Conservation (phyloP, 2,329 filamentous ascomycete species). For the Paraphoma chrysanthemicola region DNA sequence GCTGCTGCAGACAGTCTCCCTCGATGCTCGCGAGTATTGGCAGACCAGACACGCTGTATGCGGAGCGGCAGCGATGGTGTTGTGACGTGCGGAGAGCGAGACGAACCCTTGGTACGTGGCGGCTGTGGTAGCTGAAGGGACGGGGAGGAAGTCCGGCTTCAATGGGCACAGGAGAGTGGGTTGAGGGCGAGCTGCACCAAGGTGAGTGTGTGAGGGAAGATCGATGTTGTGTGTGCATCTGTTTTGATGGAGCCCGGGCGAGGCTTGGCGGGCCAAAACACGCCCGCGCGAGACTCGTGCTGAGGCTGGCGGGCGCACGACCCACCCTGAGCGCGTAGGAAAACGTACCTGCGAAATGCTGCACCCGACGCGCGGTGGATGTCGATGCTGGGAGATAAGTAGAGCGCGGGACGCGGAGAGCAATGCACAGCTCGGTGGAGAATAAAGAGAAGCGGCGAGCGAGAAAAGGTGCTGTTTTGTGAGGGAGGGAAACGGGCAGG, state of each 20-base stretch:
- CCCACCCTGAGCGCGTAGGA: conserved; percentile 41
- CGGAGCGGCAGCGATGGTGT: conserved; percentile 42
- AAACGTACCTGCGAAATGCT: conserved; percentile 32
- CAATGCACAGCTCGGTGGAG: conserved; percentile 4
- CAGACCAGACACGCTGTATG: conserved; percentile 40
- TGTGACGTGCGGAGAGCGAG: conserved; percentile 35
- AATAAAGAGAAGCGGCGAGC: conserved; percentile 17
- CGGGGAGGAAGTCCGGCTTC: conserved; percentile 42
- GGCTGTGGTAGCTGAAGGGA: conserved; percentile 32
- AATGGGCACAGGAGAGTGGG: conserved; percentile 32
- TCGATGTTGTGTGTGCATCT: conserved; percentile 28
- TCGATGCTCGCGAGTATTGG: conserved; percentile 37
- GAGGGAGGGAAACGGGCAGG: conserved; percentile 2
- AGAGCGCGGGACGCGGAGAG: conserved; percentile 5
- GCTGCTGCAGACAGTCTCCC: conserved; percentile 29
- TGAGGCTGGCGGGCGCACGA: conserved; percentile 40
- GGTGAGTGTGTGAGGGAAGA: conserved; percentile 39
- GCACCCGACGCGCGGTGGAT: conserved; percentile 32
- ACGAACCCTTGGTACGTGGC: conserved; percentile 39
- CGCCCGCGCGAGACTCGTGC: conserved; percentile 35
- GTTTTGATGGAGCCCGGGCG: conserved; percentile 47
- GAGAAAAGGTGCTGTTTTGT: conserved; percentile 18
- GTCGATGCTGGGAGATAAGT: conserved; percentile 6
- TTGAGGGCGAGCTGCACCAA: conserved; percentile 38
- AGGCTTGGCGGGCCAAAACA: conserved; percentile 31